A percentile compares a stretch with the other conserved stretches of the same genome.
Conservation (phyloP, 192 early-diverging fungal genomes). For the Phycomyces nitens region DNA sequence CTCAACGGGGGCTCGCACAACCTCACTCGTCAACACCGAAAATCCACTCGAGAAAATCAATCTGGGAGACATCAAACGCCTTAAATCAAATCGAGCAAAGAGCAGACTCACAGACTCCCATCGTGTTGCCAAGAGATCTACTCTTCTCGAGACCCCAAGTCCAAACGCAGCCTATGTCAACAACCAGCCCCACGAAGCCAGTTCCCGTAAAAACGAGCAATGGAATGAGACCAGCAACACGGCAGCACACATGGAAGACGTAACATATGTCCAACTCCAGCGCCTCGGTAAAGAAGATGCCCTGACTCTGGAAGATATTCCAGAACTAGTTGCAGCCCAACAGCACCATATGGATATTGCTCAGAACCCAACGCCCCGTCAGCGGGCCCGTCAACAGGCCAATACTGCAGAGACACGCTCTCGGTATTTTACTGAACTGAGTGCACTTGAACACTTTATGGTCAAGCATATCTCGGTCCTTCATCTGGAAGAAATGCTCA, state of each 20-base stretch:
- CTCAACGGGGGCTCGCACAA: neutral
- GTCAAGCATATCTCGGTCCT: slow-evolving; percentile 83
- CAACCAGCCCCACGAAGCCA: slow-evolving; percentile 3
- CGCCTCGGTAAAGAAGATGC: slow-evolving; percentile 24
- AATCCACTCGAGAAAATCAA: slow-evolving; percentile 31
- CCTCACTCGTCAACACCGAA: neutral
- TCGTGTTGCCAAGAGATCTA: slow-evolving; percentile 47
- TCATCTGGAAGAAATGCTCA: slow-evolving; percentile 70
- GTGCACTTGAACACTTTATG: slow-evolving; percentile 75
- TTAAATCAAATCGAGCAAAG: slow-evolving; percentile 52
- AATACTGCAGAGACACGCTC: slow-evolving; percentile 19
- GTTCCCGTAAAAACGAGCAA: neutral
- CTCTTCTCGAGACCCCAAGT: slow-evolving; percentile 47
- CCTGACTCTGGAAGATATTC: slow-evolving; percentile 25
- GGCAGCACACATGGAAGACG: neutral
- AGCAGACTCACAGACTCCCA: slow-evolving; percentile 27
- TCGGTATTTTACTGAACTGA: slow-evolving; percentile 60
- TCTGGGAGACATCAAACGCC: slow-evolving; percentile 52
- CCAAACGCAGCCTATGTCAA: slow-evolving; percentile 24
- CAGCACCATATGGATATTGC: slow-evolving; percentile 24
- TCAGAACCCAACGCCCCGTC: slow-evolving; percentile 4
- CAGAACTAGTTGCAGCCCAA: slow-evolving; percentile 12
- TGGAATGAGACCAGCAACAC: neutral
- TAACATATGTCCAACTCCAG: neutral
- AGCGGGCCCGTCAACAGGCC: slow-evolving; percentile 3